Conservation (phyloP, 2,329 filamentous ascomycete species). For the Penicillium occitanis region DNA sequence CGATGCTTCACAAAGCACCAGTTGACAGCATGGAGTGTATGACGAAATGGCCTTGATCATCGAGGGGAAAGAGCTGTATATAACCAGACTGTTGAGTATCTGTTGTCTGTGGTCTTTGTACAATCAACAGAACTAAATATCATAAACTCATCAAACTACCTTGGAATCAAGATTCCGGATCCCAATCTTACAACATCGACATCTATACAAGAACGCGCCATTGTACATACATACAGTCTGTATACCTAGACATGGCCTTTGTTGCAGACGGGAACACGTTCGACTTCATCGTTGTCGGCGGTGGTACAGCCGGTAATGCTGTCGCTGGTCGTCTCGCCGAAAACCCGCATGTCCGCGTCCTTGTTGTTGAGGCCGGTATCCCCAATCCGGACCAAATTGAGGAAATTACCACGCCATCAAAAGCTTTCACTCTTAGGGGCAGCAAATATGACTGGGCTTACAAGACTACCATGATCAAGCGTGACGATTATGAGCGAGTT, state of each 20-base stretch:
- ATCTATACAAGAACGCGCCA: neutral
- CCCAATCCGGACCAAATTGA: slow-evolving; percentile 48
- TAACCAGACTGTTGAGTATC: neutral
- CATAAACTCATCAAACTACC: neutral
- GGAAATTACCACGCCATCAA: slow-evolving; percentile 57
- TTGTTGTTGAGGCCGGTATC: slow-evolving; percentile 26
- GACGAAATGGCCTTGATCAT: slow-evolving; percentile 40
- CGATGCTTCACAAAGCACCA: neutral
- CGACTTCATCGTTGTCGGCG: slow-evolving; percentile 39
- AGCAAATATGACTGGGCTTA: slow-evolving; percentile 61
- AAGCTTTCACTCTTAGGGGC: slow-evolving; percentile 55
- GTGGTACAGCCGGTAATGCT: slow-evolving; percentile 35
- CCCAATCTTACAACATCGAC: neutral
- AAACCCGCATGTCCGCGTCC: slow-evolving; percentile 21
- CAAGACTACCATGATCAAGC: slow-evolving; percentile 61
- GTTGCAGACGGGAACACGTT: slow-evolving; percentile 20
- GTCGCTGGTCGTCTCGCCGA: slow-evolving; percentile 39
- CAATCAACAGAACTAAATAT: neutral
- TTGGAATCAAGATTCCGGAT: neutral
- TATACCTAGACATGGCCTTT: neutral
- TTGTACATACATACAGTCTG: neutral
- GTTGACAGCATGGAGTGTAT: neutral
- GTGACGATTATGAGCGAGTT: slow-evolving; percentile 58
- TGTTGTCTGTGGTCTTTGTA: neutral
- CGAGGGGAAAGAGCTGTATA: slow-evolving; percentile 28